Conservation (phyloP, 2,329 filamentous ascomycete species). For the Pseudocercospora fuligena region DNA sequence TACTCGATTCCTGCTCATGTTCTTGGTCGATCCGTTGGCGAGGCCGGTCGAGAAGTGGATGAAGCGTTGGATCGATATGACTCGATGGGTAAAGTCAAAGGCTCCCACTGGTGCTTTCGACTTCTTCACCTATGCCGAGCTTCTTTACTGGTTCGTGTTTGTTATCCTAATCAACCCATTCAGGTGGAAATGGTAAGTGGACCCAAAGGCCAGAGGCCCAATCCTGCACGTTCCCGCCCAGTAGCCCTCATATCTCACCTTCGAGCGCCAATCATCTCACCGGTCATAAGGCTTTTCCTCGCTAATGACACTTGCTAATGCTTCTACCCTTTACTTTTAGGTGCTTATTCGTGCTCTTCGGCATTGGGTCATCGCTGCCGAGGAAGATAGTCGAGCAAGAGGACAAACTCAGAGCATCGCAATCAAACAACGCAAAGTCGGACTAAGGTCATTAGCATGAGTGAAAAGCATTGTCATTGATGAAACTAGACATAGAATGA, state of each 20-base stretch:
- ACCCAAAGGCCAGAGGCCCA: too few relatives aligned
- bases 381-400: constrained; percentile 69
- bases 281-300: too few relatives aligned
- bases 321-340: too few relatives aligned
- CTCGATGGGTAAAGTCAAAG: constrained; percentile 68
- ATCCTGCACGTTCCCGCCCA: too few relatives aligned
- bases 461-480: neutral
- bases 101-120: constrained; percentile 80
- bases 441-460: neutral
- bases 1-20: constrained; percentile 84
- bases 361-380: constrained; percentile 70
- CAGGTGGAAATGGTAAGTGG: constrained; percentile 75
- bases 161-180: constrained; percentile 81
- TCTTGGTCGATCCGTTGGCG: constrained; percentile 77
- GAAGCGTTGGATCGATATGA: constrained; percentile 87
- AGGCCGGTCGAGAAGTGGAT: constrained; percentile 75
- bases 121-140: constrained; percentile 86
- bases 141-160: constrained; percentile 85
- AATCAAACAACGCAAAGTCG: neutral
- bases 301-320: too few relatives aligned
- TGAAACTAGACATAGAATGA: neutral
- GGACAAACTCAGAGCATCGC: constrained; percentile 59
- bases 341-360: constrained; percentile 74
- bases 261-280: too few relatives aligned
- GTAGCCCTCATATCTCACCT: too few relatives aligned